phyloP scores from a whole-genome alignment of 2,329 filamentous ascomycete genomes.

The Aspergillus sp. region DNA sequence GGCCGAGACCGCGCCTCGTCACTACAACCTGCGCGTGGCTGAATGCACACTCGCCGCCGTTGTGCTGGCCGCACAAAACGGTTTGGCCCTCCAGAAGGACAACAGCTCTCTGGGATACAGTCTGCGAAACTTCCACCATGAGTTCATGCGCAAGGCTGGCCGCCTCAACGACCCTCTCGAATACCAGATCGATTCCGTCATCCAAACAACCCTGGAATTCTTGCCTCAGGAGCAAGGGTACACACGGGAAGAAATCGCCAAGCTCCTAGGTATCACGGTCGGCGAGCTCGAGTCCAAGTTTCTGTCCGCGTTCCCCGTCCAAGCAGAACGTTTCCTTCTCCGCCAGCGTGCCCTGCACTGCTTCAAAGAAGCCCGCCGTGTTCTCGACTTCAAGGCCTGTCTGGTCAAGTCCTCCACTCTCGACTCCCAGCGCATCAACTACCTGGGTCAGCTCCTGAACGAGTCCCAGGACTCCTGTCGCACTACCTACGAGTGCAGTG shows the following conservation, averaged over 20 bases:
- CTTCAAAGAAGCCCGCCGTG: conserved; percentile 79
- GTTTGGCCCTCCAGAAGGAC: conserved; percentile 64
- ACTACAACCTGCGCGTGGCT: conserved; percentile 95
- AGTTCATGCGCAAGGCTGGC: conserved; percentile 57
- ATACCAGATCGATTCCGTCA: conserved; percentile 66
- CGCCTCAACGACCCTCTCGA: conserved; percentile 46
- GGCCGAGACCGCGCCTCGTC: conserved; percentile 82
- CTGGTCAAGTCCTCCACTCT: conserved; percentile 53
- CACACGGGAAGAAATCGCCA: conserved; percentile 75
- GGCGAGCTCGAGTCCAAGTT: conserved; percentile 68
- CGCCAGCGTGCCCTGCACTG: conserved; percentile 85
- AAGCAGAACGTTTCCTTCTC: conserved; percentile 79
- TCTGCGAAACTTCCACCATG: conserved; percentile 78
- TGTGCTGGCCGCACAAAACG: conserved; percentile 54
- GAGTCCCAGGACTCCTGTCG: conserved; percentile 82
- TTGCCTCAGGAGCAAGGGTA: conserved; percentile 77
- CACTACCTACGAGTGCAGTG: conserved; percentile 84
- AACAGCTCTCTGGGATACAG: conserved; percentile 75
- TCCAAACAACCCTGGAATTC: conserved; percentile 62
- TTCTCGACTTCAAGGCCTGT: conserved; percentile 72
- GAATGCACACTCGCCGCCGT: conserved; percentile 85
- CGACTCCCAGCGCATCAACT: conserved; percentile 60
- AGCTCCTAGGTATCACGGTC: conserved; percentile 61
- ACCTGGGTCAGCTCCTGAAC: conserved; percentile 79
- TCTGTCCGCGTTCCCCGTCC: conserved; percentile 82